Evolutionary conservation across 805 yeast species (phyloP), one percentile per base, ranked within the genome.

Genomic region (Schizosaccharomyces japonicus): DNA sequence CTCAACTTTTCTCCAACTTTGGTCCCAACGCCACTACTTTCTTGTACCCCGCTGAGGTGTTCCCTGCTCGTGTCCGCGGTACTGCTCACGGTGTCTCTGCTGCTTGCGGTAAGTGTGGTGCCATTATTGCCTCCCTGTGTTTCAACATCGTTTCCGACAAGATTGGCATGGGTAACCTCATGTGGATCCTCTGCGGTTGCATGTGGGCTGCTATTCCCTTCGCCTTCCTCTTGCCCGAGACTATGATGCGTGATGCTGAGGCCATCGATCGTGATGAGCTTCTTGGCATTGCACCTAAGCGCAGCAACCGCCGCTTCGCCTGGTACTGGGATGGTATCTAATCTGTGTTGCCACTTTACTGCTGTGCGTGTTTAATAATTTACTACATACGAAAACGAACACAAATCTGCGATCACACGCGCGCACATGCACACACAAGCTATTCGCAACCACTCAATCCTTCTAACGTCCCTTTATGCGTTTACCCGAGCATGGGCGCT

Each of bases 1-100:
- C 78, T 50, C 93, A 83, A 67, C 79, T 83, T 62, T 83, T 83
- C 77, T 76, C 77, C 64, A 83, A 83, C 64, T 83, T 81, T 57
- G 94, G 94, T 10, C 94, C 95, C 62, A 83, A 83, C 70, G 75
- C 84, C 52, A 84, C 94, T 45, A 83, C 95, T 48, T 83, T 82
- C 61, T 75, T 83, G 58, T 71, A 80, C 60, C 94, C 94, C 47
- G 94, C 93, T 66, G 95, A 83, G 68, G 67, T 75, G 61, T 83
- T 69, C 78, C 95, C 94, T 63, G 83, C 95, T 50, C 77, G 94
- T 71, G 83, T 82, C 68, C 79, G 94, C 76, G 82, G 94, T 23
- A 76, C 93, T 55, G 94, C 94, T 46, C 95, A 83, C 58, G 95
- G 95, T 71, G 70, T 83, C 53, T 82, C 93, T 53, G 94, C 95